Conservation (phyloP, 2,329 filamentous ascomycete genomes). For the Pseudocercospora fijiensis region DNA sequence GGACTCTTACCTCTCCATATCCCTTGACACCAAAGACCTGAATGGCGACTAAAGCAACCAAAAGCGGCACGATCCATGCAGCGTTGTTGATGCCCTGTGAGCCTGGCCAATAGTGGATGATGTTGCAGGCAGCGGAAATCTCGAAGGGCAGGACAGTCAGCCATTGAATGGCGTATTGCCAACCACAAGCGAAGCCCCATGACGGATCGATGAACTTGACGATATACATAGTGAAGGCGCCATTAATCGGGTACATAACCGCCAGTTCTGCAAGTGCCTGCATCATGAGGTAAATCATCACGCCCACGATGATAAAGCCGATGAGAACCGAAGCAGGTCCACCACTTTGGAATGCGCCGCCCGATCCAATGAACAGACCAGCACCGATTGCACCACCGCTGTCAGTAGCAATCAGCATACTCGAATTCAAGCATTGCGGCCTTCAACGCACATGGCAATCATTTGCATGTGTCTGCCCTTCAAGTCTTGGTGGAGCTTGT, state of each 20-base stretch:
- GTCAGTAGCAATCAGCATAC: neutral
- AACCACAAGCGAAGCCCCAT: conserved; percentile 35
- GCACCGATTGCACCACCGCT: conserved; percentile 47
- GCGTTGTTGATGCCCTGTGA: conserved; percentile 33
- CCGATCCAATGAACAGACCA: conserved; percentile 55
- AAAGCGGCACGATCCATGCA: conserved; percentile 38
- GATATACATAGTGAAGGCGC: conserved; percentile 39
- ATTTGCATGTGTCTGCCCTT: conserved; percentile 41
- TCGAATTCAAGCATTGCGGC: neutral
- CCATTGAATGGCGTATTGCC: conserved; percentile 37
- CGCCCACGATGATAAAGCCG: conserved; percentile 45
- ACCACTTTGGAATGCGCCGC: conserved; percentile 48
- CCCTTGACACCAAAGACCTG: conserved; percentile 39
- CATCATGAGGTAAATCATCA: conserved; percentile 39
- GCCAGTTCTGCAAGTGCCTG: conserved; percentile 40
- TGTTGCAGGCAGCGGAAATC: conserved; percentile 36
- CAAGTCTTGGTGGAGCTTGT: conserved; percentile 33
- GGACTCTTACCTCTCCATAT: conserved; percentile 34
- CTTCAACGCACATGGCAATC: conserved; percentile 35
- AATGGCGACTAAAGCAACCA: conserved; percentile 34
- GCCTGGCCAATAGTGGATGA: conserved; percentile 35
- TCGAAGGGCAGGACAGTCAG: conserved; percentile 37
- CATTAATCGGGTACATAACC: conserved; percentile 38
- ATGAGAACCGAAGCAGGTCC: conserved; percentile 51
- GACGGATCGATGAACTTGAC: conserved; percentile 41